These are phyloP conservation scores for Serendipita indica DNA, from an alignment of 768 basidiomycete genomes.

Conservation along the genomic window DNA sequence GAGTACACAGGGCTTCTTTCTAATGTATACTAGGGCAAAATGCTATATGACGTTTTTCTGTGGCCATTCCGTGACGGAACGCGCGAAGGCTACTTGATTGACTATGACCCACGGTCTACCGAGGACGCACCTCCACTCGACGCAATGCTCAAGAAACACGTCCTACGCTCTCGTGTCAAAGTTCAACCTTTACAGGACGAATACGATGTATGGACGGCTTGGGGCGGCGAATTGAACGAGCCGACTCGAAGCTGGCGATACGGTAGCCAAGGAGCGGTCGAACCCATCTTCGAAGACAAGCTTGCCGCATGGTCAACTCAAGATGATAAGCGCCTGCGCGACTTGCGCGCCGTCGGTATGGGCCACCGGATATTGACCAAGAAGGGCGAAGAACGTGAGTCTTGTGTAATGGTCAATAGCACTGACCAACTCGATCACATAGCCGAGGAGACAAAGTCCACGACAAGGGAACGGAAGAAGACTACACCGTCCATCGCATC, in stretches of 20 bases:
- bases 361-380: conserved; percentile 54
- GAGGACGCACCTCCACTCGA: conserved; percentile 48
- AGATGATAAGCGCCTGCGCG: conserved; percentile 36
- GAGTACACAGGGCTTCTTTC: not conserved
- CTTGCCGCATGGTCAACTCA: conserved; percentile 44
- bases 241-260: conserved; percentile 34
- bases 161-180: conserved; percentile 80
- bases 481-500: conserved; percentile 68
- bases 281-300: conserved; percentile 50
- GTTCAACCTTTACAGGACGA: conserved; percentile 62
- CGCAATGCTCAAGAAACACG: conserved; percentile 63
- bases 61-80: conserved; percentile 39
- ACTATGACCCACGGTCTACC: conserved; percentile 50
- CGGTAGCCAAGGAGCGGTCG: conserved; percentile 60
- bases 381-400: conserved; percentile 64
- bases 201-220: conserved; percentile 70
- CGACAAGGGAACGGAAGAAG: conserved; percentile 35
- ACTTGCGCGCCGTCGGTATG: conserved; percentile 64
- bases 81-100: conserved; percentile 45
- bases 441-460: conserved; percentile 35
- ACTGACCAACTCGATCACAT: conserved; percentile 14
- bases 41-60: conserved; percentile 79
- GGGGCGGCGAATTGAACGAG: conserved; percentile 42
- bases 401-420: conserved; percentile 7
- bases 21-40: conserved; percentile 48